These are phyloP conservation scores for Boletales sp. DNA, from an alignment of 768 basidiomycete genomes.

Conservation along the genomic window DNA sequence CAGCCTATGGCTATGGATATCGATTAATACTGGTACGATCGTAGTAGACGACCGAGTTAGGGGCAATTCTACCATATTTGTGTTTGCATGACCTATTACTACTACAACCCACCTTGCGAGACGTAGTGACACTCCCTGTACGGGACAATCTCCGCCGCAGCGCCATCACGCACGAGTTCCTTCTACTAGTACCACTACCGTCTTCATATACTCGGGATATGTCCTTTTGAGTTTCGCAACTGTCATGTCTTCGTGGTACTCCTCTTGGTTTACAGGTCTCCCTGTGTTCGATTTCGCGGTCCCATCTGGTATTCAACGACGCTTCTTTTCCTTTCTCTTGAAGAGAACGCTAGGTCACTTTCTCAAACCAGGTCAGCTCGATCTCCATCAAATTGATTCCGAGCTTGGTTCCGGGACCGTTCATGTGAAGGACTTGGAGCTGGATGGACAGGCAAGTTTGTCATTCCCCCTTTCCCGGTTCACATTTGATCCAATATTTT, in stretches of 20 bases:
- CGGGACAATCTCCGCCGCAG: slow-evolving; percentile 3
- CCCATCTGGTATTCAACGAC: slow-evolving; percentile 73
- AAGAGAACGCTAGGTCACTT: slow-evolving; percentile 81
- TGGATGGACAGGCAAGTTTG: slow-evolving; percentile 65
- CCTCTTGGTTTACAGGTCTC: slow-evolving; percentile 50
- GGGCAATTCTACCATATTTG: slow-evolving; percentile 20
- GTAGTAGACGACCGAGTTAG: slow-evolving; percentile 4
- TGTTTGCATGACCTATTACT: slow-evolving; percentile 2
- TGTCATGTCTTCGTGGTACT: slow-evolving; percentile 53
- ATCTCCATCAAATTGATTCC: slow-evolving; percentile 82
- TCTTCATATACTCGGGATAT: slow-evolving; percentile 10
- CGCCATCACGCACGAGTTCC: neutral
- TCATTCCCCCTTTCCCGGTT: slow-evolving; percentile 5
- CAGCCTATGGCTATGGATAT: slow-evolving; percentile 91
- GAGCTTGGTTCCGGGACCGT: slow-evolving; percentile 91
- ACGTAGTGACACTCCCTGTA: neutral
- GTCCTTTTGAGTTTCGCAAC: slow-evolving; percentile 12
- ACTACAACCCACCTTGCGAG: neutral
- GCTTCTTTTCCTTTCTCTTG: slow-evolving; percentile 87
- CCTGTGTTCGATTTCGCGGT: slow-evolving; percentile 65
- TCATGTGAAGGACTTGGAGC: slow-evolving; percentile 78
- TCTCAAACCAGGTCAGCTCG: slow-evolving; percentile 85
- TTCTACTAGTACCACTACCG: neutral
- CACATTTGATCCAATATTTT: slow-evolving; percentile 12
- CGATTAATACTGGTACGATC: slow-evolving; percentile 45